A percentile compares a stretch with the other conserved stretches of the same genome.
Conservation (phyloP, 78 protist species). For the Dictyostelium capitatum region DNA sequence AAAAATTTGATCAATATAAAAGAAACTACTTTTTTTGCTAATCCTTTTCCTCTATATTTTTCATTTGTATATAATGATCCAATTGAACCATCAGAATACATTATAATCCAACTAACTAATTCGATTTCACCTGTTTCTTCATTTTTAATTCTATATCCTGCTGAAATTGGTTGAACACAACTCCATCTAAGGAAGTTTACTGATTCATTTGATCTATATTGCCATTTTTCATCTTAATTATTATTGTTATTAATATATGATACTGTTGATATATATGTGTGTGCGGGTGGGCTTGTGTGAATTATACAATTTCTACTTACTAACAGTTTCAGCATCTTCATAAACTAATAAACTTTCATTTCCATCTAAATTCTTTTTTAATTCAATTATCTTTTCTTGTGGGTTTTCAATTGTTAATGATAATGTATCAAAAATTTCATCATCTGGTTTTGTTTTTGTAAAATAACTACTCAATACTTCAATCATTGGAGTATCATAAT, state of each 20-base stretch:
- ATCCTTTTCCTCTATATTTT: constrained; percentile 11
- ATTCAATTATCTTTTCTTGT: neutral
- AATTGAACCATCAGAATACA: constrained; percentile 31
- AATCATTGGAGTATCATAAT: neutral
- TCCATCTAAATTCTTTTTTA: constrained; percentile 14
- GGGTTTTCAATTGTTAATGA: neutral
- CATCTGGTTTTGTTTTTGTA: neutral
- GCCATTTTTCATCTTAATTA: constrained; percentile 1
- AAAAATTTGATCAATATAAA: constrained; percentile 9
- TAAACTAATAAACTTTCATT: neutral
- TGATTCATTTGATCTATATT: constrained; percentile 19
- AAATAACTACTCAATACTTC: neutral
- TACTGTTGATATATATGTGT: no score
- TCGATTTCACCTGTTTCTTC: constrained; percentile 3
- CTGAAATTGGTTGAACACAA: neutral
- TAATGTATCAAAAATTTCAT: constrained; percentile 17
- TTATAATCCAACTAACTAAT: constrained; percentile 30
- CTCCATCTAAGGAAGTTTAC: neutral
- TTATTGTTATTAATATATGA: neutral
- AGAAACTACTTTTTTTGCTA: neutral
- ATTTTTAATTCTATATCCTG: constrained; percentile 20
- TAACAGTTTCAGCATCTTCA: constrained; percentile 9
- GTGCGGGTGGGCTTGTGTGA: neutral
- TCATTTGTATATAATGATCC: constrained; percentile 24
- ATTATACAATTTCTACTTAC: neutral